Evolutionary conservation across 2,329 filamentous ascomycete genomes (phyloP), one percentile per base, ranked within the genome.

Genomic region (Furcasterigmium sp.): DNA sequence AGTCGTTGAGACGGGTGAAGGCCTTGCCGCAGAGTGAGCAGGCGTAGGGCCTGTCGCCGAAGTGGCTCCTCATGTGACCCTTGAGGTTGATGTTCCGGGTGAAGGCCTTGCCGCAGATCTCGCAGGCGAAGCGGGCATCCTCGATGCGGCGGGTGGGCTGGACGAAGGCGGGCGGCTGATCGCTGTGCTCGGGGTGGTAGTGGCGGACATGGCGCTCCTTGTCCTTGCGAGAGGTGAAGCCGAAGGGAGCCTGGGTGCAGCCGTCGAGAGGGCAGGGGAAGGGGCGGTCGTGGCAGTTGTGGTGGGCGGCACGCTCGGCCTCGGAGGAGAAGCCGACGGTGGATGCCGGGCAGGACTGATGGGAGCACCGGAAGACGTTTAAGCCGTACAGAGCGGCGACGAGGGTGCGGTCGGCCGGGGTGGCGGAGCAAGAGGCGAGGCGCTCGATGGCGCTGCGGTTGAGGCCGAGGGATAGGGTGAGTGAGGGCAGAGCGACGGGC

Each of bases 321-420:
- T 49, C 35, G 8, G 52, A 55, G 7, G 52, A 51, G 51, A 69
- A 72, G 0, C 70, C 70, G 32, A 67, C 55, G 36, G 68, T 57
- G 50, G 72, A 73, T 53, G 60, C 68, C 10, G 53, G 55, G 51
- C 70, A 73, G 3, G 53, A 61, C 9, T 64, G 55, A n/a, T 57
- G 60, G 3, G 53, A 46, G 49, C 70, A 73, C 44, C 72, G 72
- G 58, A 58, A 72, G 9, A 57, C 37, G 8, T 58, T 59, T 4
- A 47, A 25, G 5, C 69, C 68, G 44, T 73, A 71, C n/a, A 17
- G 32, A 34, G 59, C 62, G 20, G 51, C 37, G 44, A 49, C 14
- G 9, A 59, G 39, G 0, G 23, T 44, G 2, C 50, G 38, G 18
- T 17, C 3, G 14, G n/a, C 10, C 7, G 17, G 9, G 11, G 37